phyloP scores from a whole-genome alignment of 2,329 filamentous ascomycete genomes.

The Aspergillus amoenus region DNA sequence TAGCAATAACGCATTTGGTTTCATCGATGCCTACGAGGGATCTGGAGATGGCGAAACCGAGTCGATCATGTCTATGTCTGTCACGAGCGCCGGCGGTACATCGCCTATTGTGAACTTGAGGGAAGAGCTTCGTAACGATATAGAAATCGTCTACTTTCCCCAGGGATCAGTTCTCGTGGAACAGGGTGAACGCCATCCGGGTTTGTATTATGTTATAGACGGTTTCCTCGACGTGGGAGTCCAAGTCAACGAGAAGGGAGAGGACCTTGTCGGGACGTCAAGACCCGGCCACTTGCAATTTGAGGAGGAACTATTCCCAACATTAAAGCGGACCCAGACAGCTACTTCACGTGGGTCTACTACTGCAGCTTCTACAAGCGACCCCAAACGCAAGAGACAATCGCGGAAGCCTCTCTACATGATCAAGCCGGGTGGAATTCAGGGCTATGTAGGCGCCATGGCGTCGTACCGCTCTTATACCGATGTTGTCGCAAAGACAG shows the following conservation, averaged over 20 bases:
- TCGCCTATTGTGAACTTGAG: slow-evolving; percentile 65
- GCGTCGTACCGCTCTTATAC: slow-evolving; percentile 96
- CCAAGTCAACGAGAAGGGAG: slow-evolving; percentile 63
- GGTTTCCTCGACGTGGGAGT: slow-evolving; percentile 94
- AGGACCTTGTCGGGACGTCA: slow-evolving; percentile 39
- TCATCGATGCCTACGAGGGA: slow-evolving; percentile 80
- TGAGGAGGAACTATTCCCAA: slow-evolving; percentile 44
- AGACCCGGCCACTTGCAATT: slow-evolving; percentile 26
- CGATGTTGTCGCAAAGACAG: slow-evolving; percentile 94
- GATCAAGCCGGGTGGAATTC: slow-evolving; percentile 90
- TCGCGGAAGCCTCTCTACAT: slow-evolving; percentile 75
- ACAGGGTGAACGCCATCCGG: slow-evolving; percentile 94
- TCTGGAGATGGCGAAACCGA: slow-evolving; percentile 77
- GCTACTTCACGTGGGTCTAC: slow-evolving; percentile 38
- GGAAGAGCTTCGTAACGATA: slow-evolving; percentile 82
- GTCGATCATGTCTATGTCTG: slow-evolving; percentile 69
- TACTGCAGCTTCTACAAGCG: slow-evolving; percentile 23
- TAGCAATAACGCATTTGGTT: slow-evolving; percentile 86
- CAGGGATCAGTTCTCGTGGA: slow-evolving; percentile 93
- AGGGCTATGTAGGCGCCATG: slow-evolving; percentile 90
- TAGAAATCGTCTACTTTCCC: slow-evolving; percentile 97
- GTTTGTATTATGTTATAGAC: slow-evolving; percentile 95
- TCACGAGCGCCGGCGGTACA: slow-evolving; percentile 61
- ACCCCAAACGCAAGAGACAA: slow-evolving; percentile 40
- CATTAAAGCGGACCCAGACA: slow-evolving; percentile 47